Evolutionary conservation across 371 early-diverging fungal genomes (phyloP).

Genomic region (Umbelopsis sp.): DNA sequence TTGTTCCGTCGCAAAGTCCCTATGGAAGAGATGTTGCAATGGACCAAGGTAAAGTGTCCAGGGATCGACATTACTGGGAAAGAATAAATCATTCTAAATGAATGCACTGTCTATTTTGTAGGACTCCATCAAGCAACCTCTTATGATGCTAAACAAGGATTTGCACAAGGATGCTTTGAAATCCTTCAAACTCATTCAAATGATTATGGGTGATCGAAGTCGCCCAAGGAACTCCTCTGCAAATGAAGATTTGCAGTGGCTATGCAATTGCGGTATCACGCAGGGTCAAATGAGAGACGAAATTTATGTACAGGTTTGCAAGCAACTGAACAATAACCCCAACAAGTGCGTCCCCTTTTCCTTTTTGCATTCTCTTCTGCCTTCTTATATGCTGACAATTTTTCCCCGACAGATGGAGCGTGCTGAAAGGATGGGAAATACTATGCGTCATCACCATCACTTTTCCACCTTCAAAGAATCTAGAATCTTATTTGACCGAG

Average conservation of each 20-base stretch:
- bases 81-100: too few relatives aligned
- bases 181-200: slow-evolving; percentile 84
- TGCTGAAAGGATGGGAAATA: slow-evolving; percentile 87
- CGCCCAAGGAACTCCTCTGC: slow-evolving; percentile 34
- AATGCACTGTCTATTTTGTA: background rate
- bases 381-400: too few relatives aligned
- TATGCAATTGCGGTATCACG: slow-evolving; percentile 79
- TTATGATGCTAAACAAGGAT: slow-evolving; percentile 79
- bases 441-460: slow-evolving; percentile 78
- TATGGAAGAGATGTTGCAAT: slow-evolving; percentile 83
- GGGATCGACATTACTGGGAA: too few relatives aligned
- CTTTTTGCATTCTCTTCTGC: too few relatives aligned
- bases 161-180: slow-evolving; percentile 84
- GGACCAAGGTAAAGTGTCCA: slow-evolving; percentile 60
- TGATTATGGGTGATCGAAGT: slow-evolving; percentile 80
- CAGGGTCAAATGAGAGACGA: slow-evolving; percentile 87
- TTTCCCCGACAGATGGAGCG: slow-evolving; percentile 54
- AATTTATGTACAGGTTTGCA: slow-evolving; percentile 92
- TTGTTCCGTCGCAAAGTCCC: slow-evolving; percentile 83
- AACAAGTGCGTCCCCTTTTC: slow-evolving; percentile 50
- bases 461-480: slow-evolving; percentile 91
- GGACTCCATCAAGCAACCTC: slow-evolving; percentile 68
- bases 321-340: slow-evolving; percentile 87
- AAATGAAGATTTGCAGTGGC: slow-evolving; percentile 70
- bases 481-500: slow-evolving; percentile 80